A percentile compares a stretch with the other conserved stretches of the same genome.
These are phyloP conservation scores for Haplographium delicatum DNA, from an alignment of 495 filamentous ascomycete species.

Conservation along the genomic window DNA sequence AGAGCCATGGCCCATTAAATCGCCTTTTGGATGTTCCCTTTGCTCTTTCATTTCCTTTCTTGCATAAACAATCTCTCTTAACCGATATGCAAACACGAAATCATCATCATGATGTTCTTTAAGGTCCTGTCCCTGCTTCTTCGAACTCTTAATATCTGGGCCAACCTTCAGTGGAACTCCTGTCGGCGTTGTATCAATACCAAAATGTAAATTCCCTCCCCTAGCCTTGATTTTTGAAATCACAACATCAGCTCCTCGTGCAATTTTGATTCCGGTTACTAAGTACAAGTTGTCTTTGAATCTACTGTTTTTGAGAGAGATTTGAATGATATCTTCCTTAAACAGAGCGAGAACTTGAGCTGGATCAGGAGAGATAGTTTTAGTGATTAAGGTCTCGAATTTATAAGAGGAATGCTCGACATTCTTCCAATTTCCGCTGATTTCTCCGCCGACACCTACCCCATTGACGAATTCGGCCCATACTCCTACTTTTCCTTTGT, in stretches of 20 bases:
- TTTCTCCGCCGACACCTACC: constrained; percentile 10
- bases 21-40: no score
- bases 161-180: constrained; percentile 12
- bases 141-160: not conserved
- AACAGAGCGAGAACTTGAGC: not conserved
- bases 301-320: not conserved
- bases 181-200: constrained; percentile 11
- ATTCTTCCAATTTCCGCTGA: not conserved
- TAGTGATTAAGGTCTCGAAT: constrained; percentile 1
- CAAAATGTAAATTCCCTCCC: constrained; percentile 8
- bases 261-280: constrained; percentile 25
- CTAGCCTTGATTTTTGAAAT: not conserved
- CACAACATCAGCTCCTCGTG: constrained; percentile 12
- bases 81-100: constrained; percentile 22
- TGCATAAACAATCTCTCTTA: constrained; percentile 15
- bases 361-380: not conserved
- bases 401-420: not conserved
- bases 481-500: constrained; percentile 10
- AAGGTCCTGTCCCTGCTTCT: not conserved
- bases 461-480: constrained; percentile 19
- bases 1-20: no score
- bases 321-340: not conserved
- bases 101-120: constrained; percentile 3
- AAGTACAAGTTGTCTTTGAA: constrained; percentile 20
- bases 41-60: no score